Evolutionary conservation across 208 protist species (phyloP).

Genomic region (Acanthamoeba divionensis): DNA sequence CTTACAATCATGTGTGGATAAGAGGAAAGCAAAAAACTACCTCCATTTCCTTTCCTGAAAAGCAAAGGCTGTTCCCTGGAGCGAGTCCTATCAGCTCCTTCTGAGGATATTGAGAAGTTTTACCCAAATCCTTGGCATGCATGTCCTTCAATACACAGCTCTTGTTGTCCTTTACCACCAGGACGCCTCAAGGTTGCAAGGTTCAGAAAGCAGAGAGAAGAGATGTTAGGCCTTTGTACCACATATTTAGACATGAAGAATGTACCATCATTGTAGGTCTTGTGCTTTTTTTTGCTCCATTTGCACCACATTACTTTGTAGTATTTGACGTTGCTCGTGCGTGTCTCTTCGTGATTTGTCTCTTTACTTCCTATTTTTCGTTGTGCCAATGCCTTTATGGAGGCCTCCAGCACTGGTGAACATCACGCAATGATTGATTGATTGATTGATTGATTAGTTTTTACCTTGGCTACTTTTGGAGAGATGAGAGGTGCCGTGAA

Average conservation of each 20-base stretch:
- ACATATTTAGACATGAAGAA: background rate
- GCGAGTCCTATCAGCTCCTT: constrained; percentile 31
- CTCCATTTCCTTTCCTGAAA: constrained; percentile 54
- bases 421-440: too few relatives aligned
- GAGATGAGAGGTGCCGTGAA: too few relatives aligned
- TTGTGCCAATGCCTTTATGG: too few relatives aligned
- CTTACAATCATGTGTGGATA: background rate
- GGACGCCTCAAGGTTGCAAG: constrained; percentile 14
- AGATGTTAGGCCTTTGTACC: background rate
- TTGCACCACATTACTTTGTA: constrained; percentile 51
- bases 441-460: too few relatives aligned
- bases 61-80: constrained; percentile 26
- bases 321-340: background rate
- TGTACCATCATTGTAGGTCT: constrained; percentile 50
- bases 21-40: background rate
- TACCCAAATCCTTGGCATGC: constrained; percentile 51
- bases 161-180: constrained; percentile 34
- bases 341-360: background rate
- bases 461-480: too few relatives aligned
- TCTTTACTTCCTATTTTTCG: too few relatives aligned
- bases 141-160: constrained; percentile 47
- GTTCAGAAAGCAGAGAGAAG: too few relatives aligned
- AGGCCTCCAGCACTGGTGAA: too few relatives aligned
- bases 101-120: background rate
- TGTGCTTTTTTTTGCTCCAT: constrained; percentile 48